A percentile compares a stretch with the other conserved stretches of the same genome.
Evolutionary conservation across 768 basidiomycete genomes (phyloP).

Genomic region (Xerocomus spinulosus): DNA sequence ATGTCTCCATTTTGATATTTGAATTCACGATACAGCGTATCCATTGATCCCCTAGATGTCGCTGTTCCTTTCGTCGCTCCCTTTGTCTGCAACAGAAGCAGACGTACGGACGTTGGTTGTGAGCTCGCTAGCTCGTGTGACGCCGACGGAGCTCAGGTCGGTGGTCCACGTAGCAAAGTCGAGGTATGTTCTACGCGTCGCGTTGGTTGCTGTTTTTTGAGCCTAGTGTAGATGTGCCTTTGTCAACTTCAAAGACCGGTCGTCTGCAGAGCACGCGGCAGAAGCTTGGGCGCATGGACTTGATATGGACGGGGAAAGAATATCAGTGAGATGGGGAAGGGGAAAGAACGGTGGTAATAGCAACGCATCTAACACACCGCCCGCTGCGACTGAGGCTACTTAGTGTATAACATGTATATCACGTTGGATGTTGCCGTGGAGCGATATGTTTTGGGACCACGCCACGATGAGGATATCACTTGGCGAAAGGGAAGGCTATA

Average conservation of each 20-base stretch:
- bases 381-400: constrained; percentile 4
- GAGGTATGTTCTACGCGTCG: constrained; percentile 37
- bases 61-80: constrained; percentile 77
- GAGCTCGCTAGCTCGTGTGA: constrained; percentile 58
- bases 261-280: constrained; percentile 82
- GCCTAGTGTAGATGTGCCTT: constrained; percentile 75
- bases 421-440: no score
- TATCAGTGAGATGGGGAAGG: constrained; percentile 86
- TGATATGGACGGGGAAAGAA: constrained; percentile 73
- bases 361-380: constrained; percentile 14
- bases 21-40: not conserved
- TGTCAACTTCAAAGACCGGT: constrained; percentile 83
- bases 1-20: constrained; percentile 32
- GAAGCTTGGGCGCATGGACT: constrained; percentile 88
- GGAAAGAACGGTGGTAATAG: constrained; percentile 43
- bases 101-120: constrained; percentile 70
- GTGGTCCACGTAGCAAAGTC: constrained; percentile 83
- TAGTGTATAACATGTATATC: constrained; percentile 11
- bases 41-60: constrained; percentile 60
- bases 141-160: constrained; percentile 69
- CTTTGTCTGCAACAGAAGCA: constrained; percentile 63
- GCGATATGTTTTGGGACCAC: not conserved
- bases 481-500: not conserved
- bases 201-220: not conserved
- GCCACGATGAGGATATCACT: no score